A percentile compares a stretch with the other conserved stretches of the same genome.
Conservation (phyloP, 2,329 filamentous ascomycete genomes). For the Claviceps pusilla region DNA sequence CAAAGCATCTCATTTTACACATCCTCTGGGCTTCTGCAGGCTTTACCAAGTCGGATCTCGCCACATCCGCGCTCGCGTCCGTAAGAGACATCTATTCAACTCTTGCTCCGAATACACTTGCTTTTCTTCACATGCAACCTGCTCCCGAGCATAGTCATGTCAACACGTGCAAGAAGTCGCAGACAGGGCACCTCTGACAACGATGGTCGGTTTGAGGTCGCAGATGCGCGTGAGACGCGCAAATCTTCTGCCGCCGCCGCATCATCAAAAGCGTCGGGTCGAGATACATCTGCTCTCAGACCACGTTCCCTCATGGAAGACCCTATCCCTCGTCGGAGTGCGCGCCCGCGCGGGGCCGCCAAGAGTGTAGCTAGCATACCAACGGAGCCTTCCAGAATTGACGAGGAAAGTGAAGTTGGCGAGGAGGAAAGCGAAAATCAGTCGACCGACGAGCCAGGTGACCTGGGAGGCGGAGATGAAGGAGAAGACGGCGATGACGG, state of each 20-base stretch:
- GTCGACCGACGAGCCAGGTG: background rate
- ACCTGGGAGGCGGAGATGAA: background rate
- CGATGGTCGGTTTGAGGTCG: background rate
- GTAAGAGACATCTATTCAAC: background rate
- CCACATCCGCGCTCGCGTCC: too few species aligned
- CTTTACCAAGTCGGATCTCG: too few species aligned
- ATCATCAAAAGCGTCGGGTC: background rate
- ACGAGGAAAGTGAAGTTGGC: background rate
- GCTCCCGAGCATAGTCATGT: background rate
- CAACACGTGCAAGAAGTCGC: background rate
- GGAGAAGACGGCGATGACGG: background rate
- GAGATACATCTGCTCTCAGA: background rate
- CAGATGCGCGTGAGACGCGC: background rate
- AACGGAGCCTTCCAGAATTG: background rate
- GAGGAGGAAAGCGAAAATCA: background rate
- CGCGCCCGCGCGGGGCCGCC: background rate
- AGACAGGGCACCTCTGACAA: background rate
- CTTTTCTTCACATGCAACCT: background rate
- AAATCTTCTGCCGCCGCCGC: background rate
- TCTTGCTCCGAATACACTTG: background rate
- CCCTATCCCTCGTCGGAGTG: constrained; percentile 1
- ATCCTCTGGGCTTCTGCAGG: background rate
- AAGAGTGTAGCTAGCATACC: constrained; percentile 3
- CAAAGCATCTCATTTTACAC: background rate
- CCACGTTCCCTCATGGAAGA: background rate